A percentile compares a stretch with the other conserved stretches of the same genome.
Conservation (phyloP, 192 early-diverging fungal genomes). For the Coemansia sp. region DNA sequence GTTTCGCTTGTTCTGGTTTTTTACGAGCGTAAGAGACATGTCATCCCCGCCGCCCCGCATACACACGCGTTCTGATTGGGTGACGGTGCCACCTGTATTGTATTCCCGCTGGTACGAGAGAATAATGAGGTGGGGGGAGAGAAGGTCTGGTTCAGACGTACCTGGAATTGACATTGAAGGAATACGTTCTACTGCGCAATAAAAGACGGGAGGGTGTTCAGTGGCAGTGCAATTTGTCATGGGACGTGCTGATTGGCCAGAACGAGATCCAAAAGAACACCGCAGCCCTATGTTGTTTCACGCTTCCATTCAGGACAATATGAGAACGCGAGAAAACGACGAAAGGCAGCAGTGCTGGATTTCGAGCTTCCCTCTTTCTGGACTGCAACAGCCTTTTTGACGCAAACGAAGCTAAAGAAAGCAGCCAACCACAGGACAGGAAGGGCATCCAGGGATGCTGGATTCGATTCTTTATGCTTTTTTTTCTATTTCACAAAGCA, state of each 20-base stretch:
- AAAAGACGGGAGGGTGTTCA: not conserved
- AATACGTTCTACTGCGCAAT: not conserved
- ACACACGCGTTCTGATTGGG: conserved; percentile 1
- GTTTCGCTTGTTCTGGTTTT: too few species aligned
- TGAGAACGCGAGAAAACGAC: too few species aligned
- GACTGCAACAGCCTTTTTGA: not conserved
- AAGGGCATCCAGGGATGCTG: conserved; percentile 6
- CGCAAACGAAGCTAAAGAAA: not conserved
- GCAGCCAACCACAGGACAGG: conserved; percentile 30
- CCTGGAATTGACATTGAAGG: too few species aligned
- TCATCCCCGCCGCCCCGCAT: not conserved
- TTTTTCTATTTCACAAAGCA: conserved; percentile 2
- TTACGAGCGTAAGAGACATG: conserved; percentile 6
- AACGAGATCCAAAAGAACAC: conserved; percentile 1
- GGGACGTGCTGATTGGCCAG: conserved; percentile 9
- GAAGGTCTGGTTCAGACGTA: too few species aligned
- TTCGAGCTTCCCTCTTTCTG: not conserved
- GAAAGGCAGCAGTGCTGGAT: not conserved
- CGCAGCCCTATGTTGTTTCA: too few species aligned
- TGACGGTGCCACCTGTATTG: not conserved
- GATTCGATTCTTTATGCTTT: conserved; percentile 12
- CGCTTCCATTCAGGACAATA: too few species aligned
- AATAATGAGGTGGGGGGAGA: too few species aligned
- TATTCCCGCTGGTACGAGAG: too few species aligned
- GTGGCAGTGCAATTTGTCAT: not conserved